These are phyloP conservation scores for Calcarisporium arbuscula DNA, from an alignment of 2,329 filamentous ascomycete species.

Conservation along the genomic window DNA sequence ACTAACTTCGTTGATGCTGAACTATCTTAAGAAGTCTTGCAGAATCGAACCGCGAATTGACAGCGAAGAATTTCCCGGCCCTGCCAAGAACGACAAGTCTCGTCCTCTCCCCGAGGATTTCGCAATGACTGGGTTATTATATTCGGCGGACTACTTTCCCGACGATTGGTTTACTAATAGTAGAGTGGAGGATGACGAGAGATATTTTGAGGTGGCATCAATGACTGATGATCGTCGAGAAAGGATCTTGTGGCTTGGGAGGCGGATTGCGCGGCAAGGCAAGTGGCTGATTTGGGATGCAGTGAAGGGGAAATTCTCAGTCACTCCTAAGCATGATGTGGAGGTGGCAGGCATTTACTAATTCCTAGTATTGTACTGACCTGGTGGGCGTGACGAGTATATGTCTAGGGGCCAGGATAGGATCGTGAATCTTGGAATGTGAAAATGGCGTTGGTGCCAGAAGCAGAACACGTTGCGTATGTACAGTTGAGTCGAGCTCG, in stretches of 20 bases:
- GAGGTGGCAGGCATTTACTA: too few relatives aligned
- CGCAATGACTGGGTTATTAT: constrained; percentile 56
- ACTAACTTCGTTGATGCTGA: constrained; percentile 29
- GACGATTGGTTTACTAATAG: constrained; percentile 50
- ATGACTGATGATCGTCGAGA: constrained; percentile 50
- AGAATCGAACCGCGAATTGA: constrained; percentile 29
- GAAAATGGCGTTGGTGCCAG: too few relatives aligned
- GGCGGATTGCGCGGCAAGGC: constrained; percentile 33
- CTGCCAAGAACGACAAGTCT: constrained; percentile 33
- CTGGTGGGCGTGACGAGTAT: too few relatives aligned
- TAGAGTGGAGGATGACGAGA: constrained; percentile 60
- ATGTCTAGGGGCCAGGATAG: too few relatives aligned
- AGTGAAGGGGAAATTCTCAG: constrained; percentile 29
- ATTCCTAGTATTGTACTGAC: too few relatives aligned
- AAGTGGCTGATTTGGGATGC: constrained; percentile 41
- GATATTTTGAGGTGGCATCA: constrained; percentile 55
- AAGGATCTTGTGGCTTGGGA: constrained; percentile 52
- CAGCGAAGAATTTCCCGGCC: constrained; percentile 38
- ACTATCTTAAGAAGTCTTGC: constrained; percentile 20
- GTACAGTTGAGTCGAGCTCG: too few relatives aligned
- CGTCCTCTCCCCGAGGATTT: constrained; percentile 64
- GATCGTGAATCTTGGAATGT: too few relatives aligned
- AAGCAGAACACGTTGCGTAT: too few relatives aligned
- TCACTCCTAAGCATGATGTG: constrained; percentile 28
- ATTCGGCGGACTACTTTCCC: constrained; percentile 52